Percentiles rank a stretch among this genome's conserved stretches.
Conservation (phyloP, 129 eudicot species). For the Centrapalus pauciflorus region DNA sequence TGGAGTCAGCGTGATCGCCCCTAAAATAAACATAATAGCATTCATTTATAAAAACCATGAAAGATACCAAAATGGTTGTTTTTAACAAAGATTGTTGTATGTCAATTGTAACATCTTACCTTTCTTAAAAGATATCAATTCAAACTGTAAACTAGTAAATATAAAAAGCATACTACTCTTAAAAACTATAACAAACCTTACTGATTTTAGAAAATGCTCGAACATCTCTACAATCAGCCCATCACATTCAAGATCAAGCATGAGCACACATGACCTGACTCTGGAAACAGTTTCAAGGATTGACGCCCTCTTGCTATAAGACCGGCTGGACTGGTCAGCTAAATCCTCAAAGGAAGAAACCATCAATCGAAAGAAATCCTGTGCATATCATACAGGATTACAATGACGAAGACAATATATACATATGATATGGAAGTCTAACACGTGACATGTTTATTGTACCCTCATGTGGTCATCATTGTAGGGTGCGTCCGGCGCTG, state of each 20-base stretch:
- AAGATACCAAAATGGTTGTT: no score
- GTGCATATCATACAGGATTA: slow-evolving; percentile 14
- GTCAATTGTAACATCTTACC: no score
- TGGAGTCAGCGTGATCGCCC: slow-evolving; percentile 52
- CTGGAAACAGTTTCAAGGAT: slow-evolving; percentile 90
- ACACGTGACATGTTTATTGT: not conserved
- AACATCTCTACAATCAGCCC: slow-evolving; percentile 74
- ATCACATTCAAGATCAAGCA: slow-evolving; percentile 94
- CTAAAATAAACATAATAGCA: slow-evolving; percentile 31
- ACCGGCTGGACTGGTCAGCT: slow-evolving; percentile 63
- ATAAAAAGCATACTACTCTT: slow-evolving; percentile 1
- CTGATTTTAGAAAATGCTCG: slow-evolving; percentile 62
- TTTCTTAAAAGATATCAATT: no score
- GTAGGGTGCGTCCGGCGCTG: slow-evolving; percentile 98
- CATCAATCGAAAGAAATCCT: slow-evolving; percentile 84
- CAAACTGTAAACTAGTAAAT: no score
- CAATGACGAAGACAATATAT: not conserved
- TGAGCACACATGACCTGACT: slow-evolving; percentile 90
- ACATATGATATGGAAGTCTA: not conserved
- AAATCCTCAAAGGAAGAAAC: slow-evolving; percentile 79
- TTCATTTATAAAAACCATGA: not conserved
- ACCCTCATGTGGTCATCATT: slow-evolving; percentile 93
- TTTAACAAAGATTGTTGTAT: no score
- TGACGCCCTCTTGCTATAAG: slow-evolving; percentile 58
- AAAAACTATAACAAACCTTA: slow-evolving; percentile 47